phyloP scores from a whole-genome alignment of 2,329 filamentous ascomycete genomes.

The Ophiostoma tasmaniense region DNA sequence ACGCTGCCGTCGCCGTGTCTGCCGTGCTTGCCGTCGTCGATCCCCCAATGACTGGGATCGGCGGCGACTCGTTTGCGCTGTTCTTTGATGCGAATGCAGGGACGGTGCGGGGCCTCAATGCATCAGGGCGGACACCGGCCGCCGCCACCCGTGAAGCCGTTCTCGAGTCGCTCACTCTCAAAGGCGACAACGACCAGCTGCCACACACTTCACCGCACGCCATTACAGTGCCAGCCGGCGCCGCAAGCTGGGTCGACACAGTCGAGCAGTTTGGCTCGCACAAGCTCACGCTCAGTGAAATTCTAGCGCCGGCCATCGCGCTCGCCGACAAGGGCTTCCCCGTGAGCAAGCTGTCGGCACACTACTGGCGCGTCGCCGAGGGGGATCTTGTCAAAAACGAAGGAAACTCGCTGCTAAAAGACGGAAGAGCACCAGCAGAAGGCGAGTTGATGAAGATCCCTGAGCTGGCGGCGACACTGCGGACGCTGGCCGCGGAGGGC shows the following conservation, averaged over 20 bases:
- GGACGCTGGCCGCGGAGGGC: constrained; percentile 63
- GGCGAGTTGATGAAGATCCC: constrained; percentile 84
- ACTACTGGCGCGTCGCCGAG: constrained; percentile 24
- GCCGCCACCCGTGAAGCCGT: constrained; percentile 63
- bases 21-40: constrained; percentile 89
- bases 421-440: constrained; percentile 58
- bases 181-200: constrained; percentile 38
- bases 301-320: constrained; percentile 72
- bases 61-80: constrained; percentile 89
- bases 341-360: constrained; percentile 59
- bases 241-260: constrained; percentile 74
- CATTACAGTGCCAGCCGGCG: constrained; percentile 60
- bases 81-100: constrained; percentile 76
- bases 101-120: constrained; percentile 77
- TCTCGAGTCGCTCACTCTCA: constrained; percentile 54
- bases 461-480: constrained; percentile 69
- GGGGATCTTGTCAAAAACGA: constrained; percentile 15
- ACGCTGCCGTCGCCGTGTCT: constrained; percentile 83
- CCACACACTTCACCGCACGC: constrained; percentile 66
- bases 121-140: constrained; percentile 71
- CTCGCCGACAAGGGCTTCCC: constrained; percentile 80
- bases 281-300: constrained; percentile 62
- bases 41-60: constrained; percentile 82
- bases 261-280: constrained; percentile 81
- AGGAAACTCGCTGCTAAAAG: constrained; percentile 71